Evolutionary conservation across 1,139 yeast species (phyloP).

Genomic region (Debaryomyces robertsiae): DNA sequence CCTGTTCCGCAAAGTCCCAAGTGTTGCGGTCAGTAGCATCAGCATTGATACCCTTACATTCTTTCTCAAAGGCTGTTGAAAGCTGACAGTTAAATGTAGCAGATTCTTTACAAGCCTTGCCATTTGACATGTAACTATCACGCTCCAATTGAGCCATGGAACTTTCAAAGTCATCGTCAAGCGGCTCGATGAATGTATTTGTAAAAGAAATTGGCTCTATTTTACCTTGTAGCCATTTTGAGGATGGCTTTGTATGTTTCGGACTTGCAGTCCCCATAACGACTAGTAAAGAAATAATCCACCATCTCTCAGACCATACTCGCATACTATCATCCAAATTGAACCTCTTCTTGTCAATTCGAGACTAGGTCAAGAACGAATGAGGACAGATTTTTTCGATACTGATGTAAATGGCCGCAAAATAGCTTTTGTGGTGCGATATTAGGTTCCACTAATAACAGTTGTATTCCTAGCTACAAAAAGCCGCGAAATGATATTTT

Average conservation of each 20-base stretch:
- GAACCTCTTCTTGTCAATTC: too few species aligned
- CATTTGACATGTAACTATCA: slow-evolving; percentile 4
- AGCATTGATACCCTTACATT: slow-evolving; percentile 7
- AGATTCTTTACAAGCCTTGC: slow-evolving; percentile 6
- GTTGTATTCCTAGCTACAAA: not conserved
- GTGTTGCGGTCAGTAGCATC: slow-evolving; percentile 3
- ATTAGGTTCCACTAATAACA: too few species aligned
- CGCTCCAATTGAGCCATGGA: slow-evolving; percentile 13
- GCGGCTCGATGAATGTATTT: slow-evolving; percentile 8
- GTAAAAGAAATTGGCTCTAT: slow-evolving; percentile 3
- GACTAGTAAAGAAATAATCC: not conserved
- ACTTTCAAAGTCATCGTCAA: slow-evolving; percentile 9
- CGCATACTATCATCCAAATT: not conserved
- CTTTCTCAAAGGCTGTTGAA: slow-evolving; percentile 9
- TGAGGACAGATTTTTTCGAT: too few species aligned
- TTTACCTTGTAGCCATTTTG: too few species aligned
- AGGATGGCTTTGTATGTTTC: not conserved
- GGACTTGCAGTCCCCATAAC: not conserved
- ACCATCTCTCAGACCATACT: too few species aligned
- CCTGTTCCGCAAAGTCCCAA: slow-evolving; percentile 12
- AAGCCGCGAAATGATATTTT: not conserved
- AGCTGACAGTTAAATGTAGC: slow-evolving; percentile 9
- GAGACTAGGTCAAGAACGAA: too few species aligned
- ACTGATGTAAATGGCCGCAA: slow-evolving; percentile 2
- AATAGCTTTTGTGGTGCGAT: slow-evolving; percentile 10